phyloP scores from a whole-genome alignment of 1,139 yeast species.

The Blastobotrys persicus region DNA sequence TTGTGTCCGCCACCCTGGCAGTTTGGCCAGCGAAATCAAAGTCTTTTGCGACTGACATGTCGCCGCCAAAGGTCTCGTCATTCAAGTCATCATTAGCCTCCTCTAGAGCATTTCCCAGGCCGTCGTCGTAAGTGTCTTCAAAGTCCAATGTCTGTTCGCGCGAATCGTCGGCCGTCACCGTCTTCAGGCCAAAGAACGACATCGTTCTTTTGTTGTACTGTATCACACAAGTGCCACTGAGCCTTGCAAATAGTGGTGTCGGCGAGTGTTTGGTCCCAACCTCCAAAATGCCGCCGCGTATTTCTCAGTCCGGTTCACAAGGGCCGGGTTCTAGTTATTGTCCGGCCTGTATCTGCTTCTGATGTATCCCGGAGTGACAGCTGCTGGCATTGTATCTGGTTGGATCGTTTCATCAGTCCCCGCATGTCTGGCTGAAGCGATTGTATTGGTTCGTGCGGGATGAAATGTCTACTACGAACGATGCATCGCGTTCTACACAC shows the following conservation, averaged over 20 bases:
- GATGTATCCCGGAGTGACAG: too few relatives aligned
- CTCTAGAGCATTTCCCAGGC: slow-evolving; percentile 63
- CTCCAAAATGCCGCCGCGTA: neutral
- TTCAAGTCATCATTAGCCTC: slow-evolving; percentile 82
- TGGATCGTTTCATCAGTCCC: too few relatives aligned
- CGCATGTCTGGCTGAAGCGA: too few relatives aligned
- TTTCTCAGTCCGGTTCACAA: too few relatives aligned
- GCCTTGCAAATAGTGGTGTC: neutral
- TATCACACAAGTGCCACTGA: neutral
- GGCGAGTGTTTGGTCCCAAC: too few relatives aligned
- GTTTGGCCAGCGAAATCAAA: slow-evolving; percentile 64
- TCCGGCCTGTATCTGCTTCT: neutral
- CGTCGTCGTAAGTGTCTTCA: slow-evolving; percentile 76
- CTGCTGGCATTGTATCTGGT: too few relatives aligned
- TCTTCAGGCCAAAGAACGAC: slow-evolving; percentile 43
- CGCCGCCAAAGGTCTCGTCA: slow-evolving; percentile 82
- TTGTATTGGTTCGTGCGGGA: too few relatives aligned
- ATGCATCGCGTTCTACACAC: too few relatives aligned
- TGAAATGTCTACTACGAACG: too few relatives aligned
- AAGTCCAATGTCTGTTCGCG: slow-evolving; percentile 49
- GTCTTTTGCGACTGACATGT: slow-evolving; percentile 34
- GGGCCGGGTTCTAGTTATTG: too few relatives aligned
- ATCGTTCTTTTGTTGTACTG: slow-evolving; percentile 20
- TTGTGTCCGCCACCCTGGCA: slow-evolving; percentile 38
- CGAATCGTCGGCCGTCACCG: slow-evolving; percentile 29